Evolutionary conservation across 2,329 filamentous ascomycete genomes (phyloP).

Genomic region (Venturia carpophila): DNA sequence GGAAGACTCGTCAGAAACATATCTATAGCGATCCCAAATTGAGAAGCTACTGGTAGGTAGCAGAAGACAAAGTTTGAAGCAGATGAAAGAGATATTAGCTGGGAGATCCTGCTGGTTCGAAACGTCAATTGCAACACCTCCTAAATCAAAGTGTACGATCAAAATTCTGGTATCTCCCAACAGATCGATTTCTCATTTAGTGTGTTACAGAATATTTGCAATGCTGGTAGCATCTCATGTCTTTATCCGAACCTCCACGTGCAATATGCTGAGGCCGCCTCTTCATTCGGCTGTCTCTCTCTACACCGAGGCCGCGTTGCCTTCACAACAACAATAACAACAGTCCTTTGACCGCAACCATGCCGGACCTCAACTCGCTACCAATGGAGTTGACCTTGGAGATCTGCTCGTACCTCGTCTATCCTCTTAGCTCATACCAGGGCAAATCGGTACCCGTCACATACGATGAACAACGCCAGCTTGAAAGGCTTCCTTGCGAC

Average conservation of each 20-base stretch:
- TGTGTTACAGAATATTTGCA: too few species aligned
- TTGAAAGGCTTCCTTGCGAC: background rate
- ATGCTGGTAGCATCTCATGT: too few species aligned
- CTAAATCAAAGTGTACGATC: too few species aligned
- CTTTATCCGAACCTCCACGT: background rate
- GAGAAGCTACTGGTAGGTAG: too few species aligned
- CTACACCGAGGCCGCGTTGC: background rate
- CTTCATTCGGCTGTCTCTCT: background rate
- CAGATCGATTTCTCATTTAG: too few species aligned
- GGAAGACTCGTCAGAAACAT: too few species aligned
- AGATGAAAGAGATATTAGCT: too few species aligned
- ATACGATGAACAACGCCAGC: background rate
- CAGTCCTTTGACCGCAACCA: background rate
- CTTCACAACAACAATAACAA: background rate
- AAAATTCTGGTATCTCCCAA: too few species aligned
- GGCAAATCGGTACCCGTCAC: background rate
- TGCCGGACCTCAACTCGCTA: conserved; percentile 1
- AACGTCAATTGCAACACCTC: too few species aligned
- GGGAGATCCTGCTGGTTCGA: too few species aligned
- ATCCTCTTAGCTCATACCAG: conserved; percentile 6
- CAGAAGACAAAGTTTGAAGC: too few species aligned
- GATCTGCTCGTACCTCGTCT: conserved; percentile 9
- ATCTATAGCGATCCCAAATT: too few species aligned
- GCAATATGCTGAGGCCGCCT: background rate
- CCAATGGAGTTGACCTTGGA: conserved; percentile 2